phyloP scores from a whole-genome alignment of 75 land plant species.

The Chamaecyparis obtusa region DNA sequence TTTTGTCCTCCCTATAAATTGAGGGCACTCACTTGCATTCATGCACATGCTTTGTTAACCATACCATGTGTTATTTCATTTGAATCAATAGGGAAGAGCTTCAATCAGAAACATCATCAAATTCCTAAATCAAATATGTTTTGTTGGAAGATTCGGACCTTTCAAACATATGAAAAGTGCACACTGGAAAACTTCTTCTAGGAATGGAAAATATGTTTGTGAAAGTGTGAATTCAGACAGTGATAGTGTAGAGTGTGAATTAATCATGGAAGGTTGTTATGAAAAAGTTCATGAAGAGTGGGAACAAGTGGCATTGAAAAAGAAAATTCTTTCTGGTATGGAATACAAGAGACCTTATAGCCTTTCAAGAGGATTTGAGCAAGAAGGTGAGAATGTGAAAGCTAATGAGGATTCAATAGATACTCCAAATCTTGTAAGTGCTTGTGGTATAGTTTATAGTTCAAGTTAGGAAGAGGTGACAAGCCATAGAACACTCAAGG shows the following conservation, averaged over 20 bases:
- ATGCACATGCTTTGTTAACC: too few relatives aligned
- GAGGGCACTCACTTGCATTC: too few relatives aligned
- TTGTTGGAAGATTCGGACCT: constrained; percentile 8
- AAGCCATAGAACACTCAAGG: background rate
- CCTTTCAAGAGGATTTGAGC: background rate
- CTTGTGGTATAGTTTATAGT: background rate
- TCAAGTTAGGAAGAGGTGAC: constrained; percentile 11
- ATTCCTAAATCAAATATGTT: constrained; percentile 30
- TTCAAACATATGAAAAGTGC: constrained; percentile 19
- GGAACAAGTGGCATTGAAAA: constrained; percentile 68
- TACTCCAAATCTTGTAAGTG: constrained; percentile 10
- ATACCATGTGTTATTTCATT: too few relatives aligned
- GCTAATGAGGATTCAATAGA: constrained; percentile 4
- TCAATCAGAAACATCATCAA: too few relatives aligned
- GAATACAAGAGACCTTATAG: constrained; percentile 12
- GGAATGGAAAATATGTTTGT: constrained; percentile 1
- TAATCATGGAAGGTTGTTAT: constrained; percentile 58
- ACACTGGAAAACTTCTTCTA: constrained; percentile 2
- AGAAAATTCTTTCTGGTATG: constrained; percentile 18
- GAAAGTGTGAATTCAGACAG: constrained; percentile 33
- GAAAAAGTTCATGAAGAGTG: constrained; percentile 63
- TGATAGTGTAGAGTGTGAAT: constrained; percentile 70
- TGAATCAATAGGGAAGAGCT: too few relatives aligned
- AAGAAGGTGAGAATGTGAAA: background rate
- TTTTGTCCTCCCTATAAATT: too few relatives aligned